Evolutionary conservation across 202 grass and related monocot species (phyloP).

Genomic region (Cymbopogon flexuosus): DNA sequence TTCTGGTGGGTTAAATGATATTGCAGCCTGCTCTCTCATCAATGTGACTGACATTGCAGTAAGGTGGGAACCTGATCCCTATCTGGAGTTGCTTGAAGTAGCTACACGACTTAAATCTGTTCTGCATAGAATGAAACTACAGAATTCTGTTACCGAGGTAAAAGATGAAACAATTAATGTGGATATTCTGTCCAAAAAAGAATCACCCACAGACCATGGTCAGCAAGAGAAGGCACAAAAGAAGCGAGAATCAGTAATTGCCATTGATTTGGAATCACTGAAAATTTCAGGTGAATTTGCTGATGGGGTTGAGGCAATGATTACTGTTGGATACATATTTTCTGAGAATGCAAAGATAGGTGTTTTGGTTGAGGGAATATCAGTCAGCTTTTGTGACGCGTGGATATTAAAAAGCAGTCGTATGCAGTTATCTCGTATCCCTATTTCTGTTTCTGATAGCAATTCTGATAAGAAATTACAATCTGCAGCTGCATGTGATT

Average conservation of each 20-base stretch:
- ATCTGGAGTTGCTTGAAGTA: slow-evolving; percentile 73
- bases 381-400: slow-evolving; percentile 65
- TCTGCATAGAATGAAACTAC: slow-evolving; percentile 57
- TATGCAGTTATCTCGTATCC: slow-evolving; percentile 89
- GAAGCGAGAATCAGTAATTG: slow-evolving; percentile 85
- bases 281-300: slow-evolving; percentile 81
- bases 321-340: slow-evolving; percentile 87
- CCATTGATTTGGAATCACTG: slow-evolving; percentile 81
- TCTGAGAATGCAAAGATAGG: slow-evolving; percentile 98
- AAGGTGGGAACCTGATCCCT: slow-evolving; percentile 82
- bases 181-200: slow-evolving; percentile 46
- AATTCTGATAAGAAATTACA: slow-evolving; percentile 58
- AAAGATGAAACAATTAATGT: slow-evolving; percentile 56
- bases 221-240: slow-evolving; percentile 58
- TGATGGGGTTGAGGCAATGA: slow-evolving; percentile 80
- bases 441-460: slow-evolving; percentile 66
- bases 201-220: slow-evolving; percentile 32
- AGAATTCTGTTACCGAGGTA: slow-evolving; percentile 48
- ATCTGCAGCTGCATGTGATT: slow-evolving; percentile 61
- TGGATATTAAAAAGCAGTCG: slow-evolving; percentile 78
- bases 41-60: slow-evolving; percentile 69
- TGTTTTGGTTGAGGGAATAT: slow-evolving; percentile 79
- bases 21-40: slow-evolving; percentile 71
- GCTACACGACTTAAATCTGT: slow-evolving; percentile 61
- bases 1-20: slow-evolving; percentile 66